Evolutionary conservation across 805 yeast genomes (phyloP), one percentile per base, ranked within the genome.

Genomic region (Torulaspora gathmanii): DNA sequence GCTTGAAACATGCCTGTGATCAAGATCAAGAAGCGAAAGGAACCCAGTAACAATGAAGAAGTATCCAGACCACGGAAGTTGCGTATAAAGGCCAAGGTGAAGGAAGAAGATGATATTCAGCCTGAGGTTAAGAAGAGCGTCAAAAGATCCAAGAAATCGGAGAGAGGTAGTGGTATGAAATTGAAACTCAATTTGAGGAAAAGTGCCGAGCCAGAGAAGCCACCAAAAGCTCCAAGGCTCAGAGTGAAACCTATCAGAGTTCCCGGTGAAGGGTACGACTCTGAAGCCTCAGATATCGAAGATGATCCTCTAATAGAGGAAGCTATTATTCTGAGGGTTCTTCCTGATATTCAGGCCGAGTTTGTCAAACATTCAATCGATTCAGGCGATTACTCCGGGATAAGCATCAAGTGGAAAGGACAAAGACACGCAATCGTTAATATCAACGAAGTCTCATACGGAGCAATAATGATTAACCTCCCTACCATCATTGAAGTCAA

Each of bases 201-300:
- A 31, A 61, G 64, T 5, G 57, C 54, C 16, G 61, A 60, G 36
- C 50, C 61, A 15, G 62, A 62, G 23, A 56, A 55, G 33, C 54
- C 58, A 20, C 55, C 55, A n/a, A 59, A 54, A 36, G 52, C 64
- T 1, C 74, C 80, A 7, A 62, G 78, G 29, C 71, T 82, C 48
- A 63, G 79, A 44, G 73, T 80, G 45, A 77, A 77, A 51, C 79
- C 83, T 1, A 72, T 74, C 3, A 71, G 95, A 55, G 73, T 83
- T 3, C 93, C 95, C 0, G 96, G 96, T 4, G 96, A 91, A 56
- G 98, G 98, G 1, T 91, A 91, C 64, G 99, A 91, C 60, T 84
- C 95, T 2, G 98, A 91, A 57, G 97, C 95, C 15, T 95, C 96
- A 0, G 98, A 91, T 53, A 71, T 87, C 20, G 99, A 93, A 61